Evolutionary conservation across 1,284 basidiomycete species (phyloP), one percentile per base, ranked within the genome.

Genomic region (Trichosporon asahii): DNA sequence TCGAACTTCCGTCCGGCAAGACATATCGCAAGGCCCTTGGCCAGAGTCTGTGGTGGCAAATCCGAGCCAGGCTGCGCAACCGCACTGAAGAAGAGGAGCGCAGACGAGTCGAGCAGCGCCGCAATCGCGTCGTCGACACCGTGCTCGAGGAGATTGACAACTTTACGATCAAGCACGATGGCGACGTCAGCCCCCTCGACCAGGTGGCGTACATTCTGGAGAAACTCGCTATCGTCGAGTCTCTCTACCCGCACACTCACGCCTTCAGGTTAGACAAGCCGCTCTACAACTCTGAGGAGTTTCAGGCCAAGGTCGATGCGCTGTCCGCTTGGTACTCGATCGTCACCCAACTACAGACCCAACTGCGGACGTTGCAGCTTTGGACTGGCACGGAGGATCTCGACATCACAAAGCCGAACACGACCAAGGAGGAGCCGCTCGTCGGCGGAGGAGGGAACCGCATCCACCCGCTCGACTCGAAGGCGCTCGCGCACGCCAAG

Each of bases 341-440:
- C 72, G 88, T 93, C 70, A 88, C 88, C 21, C 90, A 90, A 23
- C 86, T 95, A 27, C 89, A 90, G 74, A 88, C 89, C 67, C 91
- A 95, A 76, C 89, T 95, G 67, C 83, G 85, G 29, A 88, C 93
- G 49, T 85, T 98, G 63, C 91, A 91, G 72, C 89, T 90, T 75
- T 98, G 94, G 94, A 97, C 94, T 0, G 93, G 93, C 11, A 93
- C 90, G 77, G 91, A 94, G 70, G 90, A 90, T n/a, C 86, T 97
- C 35, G 92, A 96, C 78, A 92, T 95, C 68, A 91, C 88, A 27
- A 89, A 90, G 73, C 90, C 90, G 11, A 89, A 89, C 76, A 88
- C 89, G 31, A 86, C 87, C 27, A 90, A 91, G 71, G 83, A 87
- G 66, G 78, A 79, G 66, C 79, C 83, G 2, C 74, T 84, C 6